A percentile compares a stretch with the other conserved stretches of the same genome.
Conservation (phyloP, 1,284 basidiomycete genomes). For the Cutaneotrichosporon sp. region DNA sequence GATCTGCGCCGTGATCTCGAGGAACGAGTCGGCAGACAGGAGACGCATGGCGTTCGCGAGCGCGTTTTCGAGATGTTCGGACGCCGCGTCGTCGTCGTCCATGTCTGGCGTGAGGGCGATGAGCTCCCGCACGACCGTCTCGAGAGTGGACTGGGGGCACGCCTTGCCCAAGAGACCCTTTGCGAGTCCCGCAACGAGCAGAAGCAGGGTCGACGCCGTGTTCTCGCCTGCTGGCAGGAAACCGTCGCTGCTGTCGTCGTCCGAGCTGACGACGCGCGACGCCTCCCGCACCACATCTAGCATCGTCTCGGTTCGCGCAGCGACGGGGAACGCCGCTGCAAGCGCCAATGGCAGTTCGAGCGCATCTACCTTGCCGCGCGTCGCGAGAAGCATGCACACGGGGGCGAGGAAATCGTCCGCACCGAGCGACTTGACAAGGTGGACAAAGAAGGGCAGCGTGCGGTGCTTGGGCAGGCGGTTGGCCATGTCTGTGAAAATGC, state of each 20-base stretch:
- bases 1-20: constrained; percentile 38
- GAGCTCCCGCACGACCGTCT: constrained; percentile 36
- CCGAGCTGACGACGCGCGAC: constrained; percentile 53
- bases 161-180: constrained; percentile 30
- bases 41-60: constrained; percentile 44
- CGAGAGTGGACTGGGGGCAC: constrained; percentile 28
- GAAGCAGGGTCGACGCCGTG: constrained; percentile 48
- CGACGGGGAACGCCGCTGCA: constrained; percentile 59
- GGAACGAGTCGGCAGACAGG: constrained; percentile 59
- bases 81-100: constrained; percentile 17
- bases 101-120: constrained; percentile 31
- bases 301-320: constrained; percentile 54
- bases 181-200: constrained; percentile 53
- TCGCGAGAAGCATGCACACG: constrained; percentile 77
- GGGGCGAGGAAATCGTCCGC: constrained; percentile 75
- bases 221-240: constrained; percentile 1
- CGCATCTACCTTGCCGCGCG: constrained; percentile 52
- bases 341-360: constrained; percentile 60
- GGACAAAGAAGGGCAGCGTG: constrained; percentile 68
- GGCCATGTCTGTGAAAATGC: constrained; percentile 50
- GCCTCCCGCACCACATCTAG: constrained; percentile 65
- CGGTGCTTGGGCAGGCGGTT: constrained; percentile 46
- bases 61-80: constrained; percentile 16
- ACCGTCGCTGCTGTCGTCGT: constrained; percentile 29
- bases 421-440: constrained; percentile 82